These are phyloP conservation scores for Dothideomycetidae sp. DNA, from an alignment of 2,329 filamentous ascomycete species.

Conservation along the genomic window DNA sequence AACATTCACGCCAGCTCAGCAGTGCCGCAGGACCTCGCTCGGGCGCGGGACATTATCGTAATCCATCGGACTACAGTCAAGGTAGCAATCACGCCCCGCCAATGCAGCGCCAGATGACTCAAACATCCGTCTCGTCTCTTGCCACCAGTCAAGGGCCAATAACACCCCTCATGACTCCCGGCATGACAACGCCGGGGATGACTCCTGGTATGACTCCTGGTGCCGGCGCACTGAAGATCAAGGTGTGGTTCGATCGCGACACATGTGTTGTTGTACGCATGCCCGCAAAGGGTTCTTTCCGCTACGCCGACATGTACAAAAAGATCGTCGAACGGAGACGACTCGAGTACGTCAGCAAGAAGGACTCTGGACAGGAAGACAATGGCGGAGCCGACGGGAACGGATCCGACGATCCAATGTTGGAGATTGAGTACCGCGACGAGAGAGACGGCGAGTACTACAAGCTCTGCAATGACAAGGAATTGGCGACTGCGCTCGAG, in stretches of 20 bases:
- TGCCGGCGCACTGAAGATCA: constrained; percentile 57
- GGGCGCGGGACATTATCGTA: constrained; percentile 16
- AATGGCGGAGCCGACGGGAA: constrained; percentile 12
- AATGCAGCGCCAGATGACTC: constrained; percentile 10
- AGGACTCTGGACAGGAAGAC: constrained; percentile 14
- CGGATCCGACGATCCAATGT: constrained; percentile 42
- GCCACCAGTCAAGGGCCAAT: constrained; percentile 1
- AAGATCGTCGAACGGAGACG: constrained; percentile 77
- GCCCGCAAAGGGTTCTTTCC: constrained; percentile 52
- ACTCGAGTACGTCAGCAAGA: constrained; percentile 35
- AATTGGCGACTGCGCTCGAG: constrained; percentile 65
- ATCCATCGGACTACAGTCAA: constrained; percentile 16
- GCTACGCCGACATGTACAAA: constrained; percentile 61
- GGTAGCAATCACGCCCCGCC: constrained; percentile 12
- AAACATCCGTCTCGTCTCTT: constrained; percentile 2
- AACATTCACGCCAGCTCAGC: constrained; percentile 14
- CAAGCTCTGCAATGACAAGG: constrained; percentile 61
- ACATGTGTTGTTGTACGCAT: constrained; percentile 88
- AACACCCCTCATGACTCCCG: background rate
- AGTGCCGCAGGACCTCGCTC: constrained; percentile 11
- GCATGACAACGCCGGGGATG: constrained; percentile 2
- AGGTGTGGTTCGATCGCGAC: constrained; percentile 74
- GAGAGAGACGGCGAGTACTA: constrained; percentile 63
- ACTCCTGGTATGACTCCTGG: background rate
- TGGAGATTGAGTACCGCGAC: constrained; percentile 75